Base-by-base conservation (phyloP, 75 land plant genomes). In the Pinus taeda region DNA sequence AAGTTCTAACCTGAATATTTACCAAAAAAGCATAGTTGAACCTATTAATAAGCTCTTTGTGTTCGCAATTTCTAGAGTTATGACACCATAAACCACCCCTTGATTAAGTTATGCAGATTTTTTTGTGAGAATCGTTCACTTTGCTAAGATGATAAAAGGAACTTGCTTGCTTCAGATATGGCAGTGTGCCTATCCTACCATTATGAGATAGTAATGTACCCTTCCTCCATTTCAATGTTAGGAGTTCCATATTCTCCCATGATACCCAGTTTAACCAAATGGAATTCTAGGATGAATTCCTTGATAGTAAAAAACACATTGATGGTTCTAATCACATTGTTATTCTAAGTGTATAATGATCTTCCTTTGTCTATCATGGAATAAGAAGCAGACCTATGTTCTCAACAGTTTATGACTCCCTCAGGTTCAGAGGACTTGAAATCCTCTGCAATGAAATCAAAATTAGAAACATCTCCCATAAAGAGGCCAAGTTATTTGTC, bases 211-310 rank as follows among this genome's bases (percentile, higher is more conserved):
- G 98, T 97, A 77, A 97, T 86, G 73, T 86, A 97, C 6, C 99
- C 99, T 77, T 97, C 99, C 77, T 97, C 99, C 64, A 97, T 97
- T 69, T 97, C 99, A 76, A 97, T 97, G 69, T 97, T 97, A 30
- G 99, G 99, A 36, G 99, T 97, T 20, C 99, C 99, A 83, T 97
- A 97, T 79, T 97, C 99, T 22, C 98, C 99, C 99, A 97, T 97
- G 18, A 98, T 97, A 37, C 99, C 99, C 59, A 97, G 89, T 78
- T 97, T 97, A 79, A 97, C 99, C 22, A 97, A 72, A 79, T 97
- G 26, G 26, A 26, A 26, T 26, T 26, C 26, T 26, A 26, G 26
- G 26, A 0, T 26, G 26, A 26, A 26, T 26, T 26, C 26, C 26
- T 26, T 26, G 26, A 26, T 26, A 26, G 26, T 0, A 26, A 26